Percentiles rank a stretch among this genome's conserved stretches.
Evolutionary conservation across 2,329 filamentous ascomycete genomes (phyloP).

Genomic region (Beauveria varroae): DNA sequence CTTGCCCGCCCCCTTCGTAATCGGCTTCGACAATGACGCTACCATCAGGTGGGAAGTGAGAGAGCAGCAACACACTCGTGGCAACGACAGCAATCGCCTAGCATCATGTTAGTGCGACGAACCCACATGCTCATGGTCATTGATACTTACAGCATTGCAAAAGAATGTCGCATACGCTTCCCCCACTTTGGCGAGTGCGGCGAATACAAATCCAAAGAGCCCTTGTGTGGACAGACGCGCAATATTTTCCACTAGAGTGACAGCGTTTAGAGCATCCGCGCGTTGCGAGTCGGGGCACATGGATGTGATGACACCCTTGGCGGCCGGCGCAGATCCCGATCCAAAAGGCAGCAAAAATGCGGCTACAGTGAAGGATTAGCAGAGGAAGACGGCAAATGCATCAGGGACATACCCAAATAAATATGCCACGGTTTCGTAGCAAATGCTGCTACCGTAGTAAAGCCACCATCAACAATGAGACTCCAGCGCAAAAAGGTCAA

Average conservation of each 20-base stretch:
- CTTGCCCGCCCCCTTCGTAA: not conserved
- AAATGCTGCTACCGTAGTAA: slow-evolving; percentile 57
- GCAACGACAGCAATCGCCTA: slow-evolving; percentile 44
- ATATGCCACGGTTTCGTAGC: slow-evolving; percentile 60
- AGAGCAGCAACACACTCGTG: slow-evolving; percentile 32
- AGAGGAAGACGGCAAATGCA: not conserved
- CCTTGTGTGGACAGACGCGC: slow-evolving; percentile 56
- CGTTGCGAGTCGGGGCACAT: slow-evolving; percentile 57
- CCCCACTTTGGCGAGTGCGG: slow-evolving; percentile 52
- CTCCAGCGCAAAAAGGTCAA: slow-evolving; percentile 60
- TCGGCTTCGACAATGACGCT: slow-evolving; percentile 17
- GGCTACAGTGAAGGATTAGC: slow-evolving; percentile 27
- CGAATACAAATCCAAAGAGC: slow-evolving; percentile 61
- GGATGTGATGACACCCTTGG: slow-evolving; percentile 66
- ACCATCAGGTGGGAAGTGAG: slow-evolving; percentile 33
- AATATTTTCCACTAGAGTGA: slow-evolving; percentile 64
- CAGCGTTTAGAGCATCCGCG: slow-evolving; percentile 59
- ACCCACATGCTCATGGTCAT: not conserved
- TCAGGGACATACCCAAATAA: slow-evolving; percentile 42
- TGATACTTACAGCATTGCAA: slow-evolving; percentile 50
- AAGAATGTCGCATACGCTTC: slow-evolving; percentile 57
- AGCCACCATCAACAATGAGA: slow-evolving; percentile 53
- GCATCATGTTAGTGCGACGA: slow-evolving; percentile 10
- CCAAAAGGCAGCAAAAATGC: slow-evolving; percentile 59
- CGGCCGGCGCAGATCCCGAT: slow-evolving; percentile 60